A percentile compares a stretch with the other conserved stretches of the same genome.
These are phyloP conservation scores for Cyclotella sp. DNA, from an alignment of 108 stramenopile genomes.

Conservation along the genomic window DNA sequence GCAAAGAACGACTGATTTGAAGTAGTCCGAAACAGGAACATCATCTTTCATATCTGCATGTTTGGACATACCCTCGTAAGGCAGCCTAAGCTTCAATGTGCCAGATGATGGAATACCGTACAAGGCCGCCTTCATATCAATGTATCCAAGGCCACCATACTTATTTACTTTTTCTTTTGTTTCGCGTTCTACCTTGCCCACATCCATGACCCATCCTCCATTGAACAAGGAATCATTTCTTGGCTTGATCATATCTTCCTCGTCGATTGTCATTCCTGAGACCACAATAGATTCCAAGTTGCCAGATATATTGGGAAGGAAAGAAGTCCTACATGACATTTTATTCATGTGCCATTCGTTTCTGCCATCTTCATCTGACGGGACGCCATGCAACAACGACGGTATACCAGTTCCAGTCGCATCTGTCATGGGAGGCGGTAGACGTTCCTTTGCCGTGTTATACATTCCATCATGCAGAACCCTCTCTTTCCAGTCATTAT, in stretches of 20 bases:
- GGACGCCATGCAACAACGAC: conserved; percentile 65
- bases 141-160: conserved; percentile 84
- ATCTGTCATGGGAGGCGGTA: conserved; percentile 49
- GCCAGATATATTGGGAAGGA: conserved; percentile 71
- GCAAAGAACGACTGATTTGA: conserved; percentile 75
- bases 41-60: neutral
- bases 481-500: conserved; percentile 34
- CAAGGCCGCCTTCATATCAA: conserved; percentile 88
- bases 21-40: conserved; percentile 63
- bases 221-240: conserved; percentile 67
- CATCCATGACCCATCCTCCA: conserved; percentile 86
- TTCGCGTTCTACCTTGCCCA: conserved; percentile 74
- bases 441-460: conserved; percentile 4
- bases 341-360: conserved; percentile 57
- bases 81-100: conserved; percentile 73
- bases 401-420: conserved; percentile 31
- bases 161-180: conserved; percentile 79
- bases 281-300: conserved; percentile 62
- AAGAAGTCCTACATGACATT: conserved; percentile 85
- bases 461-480: conserved; percentile 15
- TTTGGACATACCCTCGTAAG: conserved; percentile 52
- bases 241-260: conserved; percentile 63
- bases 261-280: conserved; percentile 61
- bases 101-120: conserved; percentile 85
- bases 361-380: conserved; percentile 11